Base-by-base conservation (phyloP, 306 rosid genomes). In the Quercus gilva region DNA sequence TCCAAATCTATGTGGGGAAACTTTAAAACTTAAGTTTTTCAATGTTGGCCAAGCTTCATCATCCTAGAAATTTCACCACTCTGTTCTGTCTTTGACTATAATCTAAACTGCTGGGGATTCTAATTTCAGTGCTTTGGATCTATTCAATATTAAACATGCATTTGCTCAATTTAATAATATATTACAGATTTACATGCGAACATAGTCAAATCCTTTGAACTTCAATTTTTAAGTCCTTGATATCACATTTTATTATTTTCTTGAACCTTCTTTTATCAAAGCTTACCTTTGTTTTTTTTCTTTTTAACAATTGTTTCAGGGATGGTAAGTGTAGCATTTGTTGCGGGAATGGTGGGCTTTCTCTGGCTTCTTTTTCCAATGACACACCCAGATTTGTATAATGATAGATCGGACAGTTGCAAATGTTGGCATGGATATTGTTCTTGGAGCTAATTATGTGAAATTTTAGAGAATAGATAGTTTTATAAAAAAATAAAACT, bases 401-500 rank as follows among this genome's bases (percentile, higher is more conserved):
- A 89, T 74, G 88, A 90, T 74, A 89, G 86, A 80, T 83, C 89
- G 41, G 82, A 90, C 76, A 84, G 82, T 77, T 92, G 99, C 88
- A 90, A 89, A 77, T 91, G 97, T 80, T 94, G 99, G 97, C 95
- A 95, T 69, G 89, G 92, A 69, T 90, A 83, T 86, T 95, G 99
- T 84, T 88, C 92, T 59, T 91, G 96, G 90, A 76, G 68, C 55
- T 84, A 75, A 82, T 74, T 53, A 80, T 73, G 57, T 71, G 20
- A 53, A 37, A 82, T 73, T 51, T 81, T 82, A 57, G 17, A 35
- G 5, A 35, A 68, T 68, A 68, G 28, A 13, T 68, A 41, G 6
- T 21, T 29, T 64, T 29, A 15, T 64, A 1, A 14, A 15, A 15
- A 17, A 13, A 12, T 18, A 28, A 61, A 28, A 63, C 31, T 10